Evolutionary conservation across 345 rosid species (phyloP).

Genomic region (Aethionema arabicum): DNA sequence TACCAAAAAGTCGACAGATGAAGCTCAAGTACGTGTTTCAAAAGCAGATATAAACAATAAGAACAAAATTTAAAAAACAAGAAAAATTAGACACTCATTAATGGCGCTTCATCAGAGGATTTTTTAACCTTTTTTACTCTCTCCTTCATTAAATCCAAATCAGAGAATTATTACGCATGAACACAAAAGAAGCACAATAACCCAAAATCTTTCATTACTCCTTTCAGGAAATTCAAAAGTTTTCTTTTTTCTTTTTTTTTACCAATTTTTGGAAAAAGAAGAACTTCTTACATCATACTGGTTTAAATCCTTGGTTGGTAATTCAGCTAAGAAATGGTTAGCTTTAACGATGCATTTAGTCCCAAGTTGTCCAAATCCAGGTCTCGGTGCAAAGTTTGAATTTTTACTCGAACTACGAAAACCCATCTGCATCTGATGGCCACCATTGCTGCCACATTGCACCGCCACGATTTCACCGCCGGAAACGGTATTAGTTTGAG

Average conservation of each 20-base stretch:
- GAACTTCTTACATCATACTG: constrained; percentile 73
- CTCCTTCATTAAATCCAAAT: constrained; percentile 23
- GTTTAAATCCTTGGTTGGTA: constrained; percentile 87
- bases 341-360: constrained; percentile 95
- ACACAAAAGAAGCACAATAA: no score
- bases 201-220: neutral
- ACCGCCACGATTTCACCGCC: neutral
- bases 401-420: constrained; percentile 71
- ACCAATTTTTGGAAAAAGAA: neutral
- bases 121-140: neutral
- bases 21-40: neutral
- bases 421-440: constrained; percentile 48
- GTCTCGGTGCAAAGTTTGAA: constrained; percentile 70
- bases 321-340: constrained; percentile 92
- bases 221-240: constrained; percentile 6
- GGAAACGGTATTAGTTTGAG: constrained; percentile 4
- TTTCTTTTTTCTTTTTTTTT: constrained; percentile 10
- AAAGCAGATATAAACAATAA: constrained; percentile 35
- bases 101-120: no score
- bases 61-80: constrained; percentile 44
- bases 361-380: constrained; percentile 89
- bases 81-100: neutral
- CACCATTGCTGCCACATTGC: neutral
- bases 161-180: no score
- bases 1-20: constrained; percentile 40